Conservation (phyloP, 768 basidiomycete species). For the Nevesoporus exiguus region DNA sequence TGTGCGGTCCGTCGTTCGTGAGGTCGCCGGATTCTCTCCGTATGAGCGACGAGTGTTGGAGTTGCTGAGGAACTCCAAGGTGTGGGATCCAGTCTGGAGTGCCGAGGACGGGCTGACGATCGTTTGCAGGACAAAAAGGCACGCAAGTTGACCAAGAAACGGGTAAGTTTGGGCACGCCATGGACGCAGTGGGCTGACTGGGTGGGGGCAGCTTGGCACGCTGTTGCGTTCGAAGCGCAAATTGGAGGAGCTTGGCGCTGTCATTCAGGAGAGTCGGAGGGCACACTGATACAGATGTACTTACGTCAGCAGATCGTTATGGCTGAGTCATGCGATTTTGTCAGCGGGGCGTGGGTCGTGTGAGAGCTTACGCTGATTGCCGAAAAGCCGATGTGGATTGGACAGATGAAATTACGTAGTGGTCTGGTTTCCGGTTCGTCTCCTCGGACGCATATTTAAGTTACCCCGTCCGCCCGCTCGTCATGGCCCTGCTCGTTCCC, state of each 20-base stretch:
- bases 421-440: constrained; percentile 14
- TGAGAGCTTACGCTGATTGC: too few species aligned
- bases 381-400: constrained; percentile 18
- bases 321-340: constrained; percentile 13
- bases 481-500: constrained; percentile 37
- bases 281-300: constrained; percentile 38
- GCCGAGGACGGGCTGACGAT: neutral
- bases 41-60: constrained; percentile 99
- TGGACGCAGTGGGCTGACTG: neutral
- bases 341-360: neutral
- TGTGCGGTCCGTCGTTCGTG: constrained; percentile 89
- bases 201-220: constrained; percentile 78
- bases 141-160: constrained; percentile 98
- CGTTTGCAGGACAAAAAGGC: constrained; percentile 90
- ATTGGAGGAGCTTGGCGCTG: constrained; percentile 88
- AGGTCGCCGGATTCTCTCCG: constrained; percentile 96
- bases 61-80: constrained; percentile 95
- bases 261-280: constrained; percentile 93
- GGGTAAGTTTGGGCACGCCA: constrained; percentile 55
- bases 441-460: neutral
- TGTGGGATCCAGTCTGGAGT: constrained; percentile 33
- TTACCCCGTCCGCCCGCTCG: neutral
- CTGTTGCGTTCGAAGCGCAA: constrained; percentile 98
- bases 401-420: constrained; percentile 18
- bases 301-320: neutral